Evolutionary conservation across 345 rosid genomes (phyloP).

Genomic region (Psidium guajava): DNA sequence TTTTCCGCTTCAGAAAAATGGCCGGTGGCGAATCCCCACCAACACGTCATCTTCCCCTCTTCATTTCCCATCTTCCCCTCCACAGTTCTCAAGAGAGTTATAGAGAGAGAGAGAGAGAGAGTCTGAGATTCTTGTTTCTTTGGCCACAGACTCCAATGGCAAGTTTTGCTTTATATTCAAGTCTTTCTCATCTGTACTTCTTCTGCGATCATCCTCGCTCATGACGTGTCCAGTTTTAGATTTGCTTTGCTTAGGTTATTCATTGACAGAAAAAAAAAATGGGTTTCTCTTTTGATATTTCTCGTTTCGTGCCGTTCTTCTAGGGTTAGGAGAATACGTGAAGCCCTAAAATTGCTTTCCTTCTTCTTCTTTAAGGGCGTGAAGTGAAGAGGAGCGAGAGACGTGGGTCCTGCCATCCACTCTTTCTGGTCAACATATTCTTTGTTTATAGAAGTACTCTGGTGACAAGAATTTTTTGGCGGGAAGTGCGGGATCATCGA

Average conservation of each 20-base stretch:
- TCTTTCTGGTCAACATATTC: constrained; percentile 28
- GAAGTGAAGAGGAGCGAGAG: constrained; percentile 28
- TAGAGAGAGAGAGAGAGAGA: background rate
- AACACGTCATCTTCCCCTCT: background rate
- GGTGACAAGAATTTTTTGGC: background rate
- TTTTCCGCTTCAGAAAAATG: background rate
- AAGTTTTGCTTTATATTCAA: background rate
- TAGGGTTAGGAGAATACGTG: background rate
- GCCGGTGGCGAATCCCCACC: background rate
- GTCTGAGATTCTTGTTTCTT: background rate
- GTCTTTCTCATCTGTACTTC: background rate
- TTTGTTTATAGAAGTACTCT: background rate
- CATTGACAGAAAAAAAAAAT: background rate
- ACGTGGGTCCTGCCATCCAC: constrained; percentile 51
- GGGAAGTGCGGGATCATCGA: background rate
- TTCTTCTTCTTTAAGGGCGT: background rate
- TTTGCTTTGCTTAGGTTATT: background rate
- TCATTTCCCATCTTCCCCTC: background rate
- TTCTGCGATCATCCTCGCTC: background rate
- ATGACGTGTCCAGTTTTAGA: background rate
- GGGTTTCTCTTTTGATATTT: background rate
- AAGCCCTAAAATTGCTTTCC: background rate
- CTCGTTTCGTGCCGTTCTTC: background rate
- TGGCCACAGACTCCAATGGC: background rate
- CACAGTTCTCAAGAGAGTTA: background rate